Conservation (phyloP, 176 grass and related monocot species). For the bread wheat (Triticum aestivum) region DNA sequence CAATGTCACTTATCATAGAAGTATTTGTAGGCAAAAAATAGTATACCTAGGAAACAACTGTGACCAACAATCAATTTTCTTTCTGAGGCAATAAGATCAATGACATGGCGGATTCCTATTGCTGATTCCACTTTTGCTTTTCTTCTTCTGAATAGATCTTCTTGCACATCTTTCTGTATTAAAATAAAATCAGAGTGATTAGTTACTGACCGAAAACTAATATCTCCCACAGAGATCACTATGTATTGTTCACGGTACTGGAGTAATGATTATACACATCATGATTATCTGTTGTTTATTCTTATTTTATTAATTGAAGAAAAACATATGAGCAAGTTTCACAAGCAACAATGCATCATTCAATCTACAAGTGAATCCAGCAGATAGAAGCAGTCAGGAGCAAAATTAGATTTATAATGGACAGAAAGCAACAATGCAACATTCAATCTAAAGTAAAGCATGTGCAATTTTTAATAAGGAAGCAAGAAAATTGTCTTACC, state of each 20-base stretch:
- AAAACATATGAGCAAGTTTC: background rate
- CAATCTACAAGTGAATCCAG: slow-evolving; percentile 17
- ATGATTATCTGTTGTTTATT: background rate
- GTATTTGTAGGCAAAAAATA: slow-evolving; percentile 5
- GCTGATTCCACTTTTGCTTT: slow-evolving; percentile 62
- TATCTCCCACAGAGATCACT: slow-evolving; percentile 15
- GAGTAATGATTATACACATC: slow-evolving; percentile 15
- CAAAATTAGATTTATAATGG: background rate
- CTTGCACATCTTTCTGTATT: slow-evolving; percentile 67
- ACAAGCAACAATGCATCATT: background rate
- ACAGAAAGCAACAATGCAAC: background rate
- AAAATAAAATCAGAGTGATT: slow-evolving; percentile 19
- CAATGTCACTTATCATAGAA: background rate
- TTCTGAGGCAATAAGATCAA: slow-evolving; percentile 89
- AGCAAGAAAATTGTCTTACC: slow-evolving; percentile 44
- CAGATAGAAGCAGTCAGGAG: background rate
- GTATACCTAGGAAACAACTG: slow-evolving; percentile 84
- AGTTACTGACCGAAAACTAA: slow-evolving; percentile 7
- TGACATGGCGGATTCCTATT: slow-evolving; percentile 85
- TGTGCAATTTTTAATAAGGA: background rate
- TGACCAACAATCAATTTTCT: slow-evolving; percentile 89
- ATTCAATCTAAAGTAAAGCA: background rate
- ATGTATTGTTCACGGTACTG: slow-evolving; percentile 10
- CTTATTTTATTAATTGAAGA: background rate
- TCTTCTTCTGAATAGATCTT: slow-evolving; percentile 61